Evolutionary conservation across 2,329 filamentous ascomycete species (phyloP).

Genomic region (Aspergillus sp.): DNA sequence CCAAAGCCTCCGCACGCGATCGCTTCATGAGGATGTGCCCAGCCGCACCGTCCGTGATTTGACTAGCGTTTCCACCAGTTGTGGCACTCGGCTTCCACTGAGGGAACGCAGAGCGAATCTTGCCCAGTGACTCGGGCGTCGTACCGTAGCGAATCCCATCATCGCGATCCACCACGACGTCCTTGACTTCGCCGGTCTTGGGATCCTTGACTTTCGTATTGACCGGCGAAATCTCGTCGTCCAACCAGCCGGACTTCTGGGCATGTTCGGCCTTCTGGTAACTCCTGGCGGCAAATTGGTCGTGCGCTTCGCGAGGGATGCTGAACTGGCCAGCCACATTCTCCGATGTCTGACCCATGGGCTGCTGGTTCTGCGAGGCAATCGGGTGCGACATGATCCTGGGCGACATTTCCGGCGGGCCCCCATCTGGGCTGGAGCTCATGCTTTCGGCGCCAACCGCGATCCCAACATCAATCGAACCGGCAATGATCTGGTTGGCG

Average conservation of each 20-base stretch:
- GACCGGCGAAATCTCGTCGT: conserved; percentile 77
- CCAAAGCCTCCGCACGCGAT: conserved; percentile 71
- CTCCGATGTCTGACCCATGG: conserved; percentile 90
- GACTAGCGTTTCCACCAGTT: conserved; percentile 85
- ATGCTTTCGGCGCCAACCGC: conserved; percentile 92
- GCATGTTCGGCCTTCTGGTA: conserved; percentile 79
- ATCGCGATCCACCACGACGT: conserved; percentile 68
- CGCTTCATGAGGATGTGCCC: conserved; percentile 90
- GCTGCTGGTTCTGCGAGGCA: conserved; percentile 82
- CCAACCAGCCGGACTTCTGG: conserved; percentile 73
- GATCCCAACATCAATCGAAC: conserved; percentile 87
- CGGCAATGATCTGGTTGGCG: conserved; percentile 77
- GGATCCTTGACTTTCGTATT: conserved; percentile 77
- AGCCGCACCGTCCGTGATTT: conserved; percentile 86
- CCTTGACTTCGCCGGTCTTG: conserved; percentile 73
- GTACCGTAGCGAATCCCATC: conserved; percentile 78
- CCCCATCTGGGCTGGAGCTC: conserved; percentile 75
- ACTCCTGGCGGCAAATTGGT: conserved; percentile 74
- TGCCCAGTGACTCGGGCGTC: conserved; percentile 70
- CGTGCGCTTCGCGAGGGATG: conserved; percentile 62
- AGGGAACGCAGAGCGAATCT: conserved; percentile 79
- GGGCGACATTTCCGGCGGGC: conserved; percentile 74
- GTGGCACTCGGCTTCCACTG: conserved; percentile 68
- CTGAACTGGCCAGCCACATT: conserved; percentile 74
- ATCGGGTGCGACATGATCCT: conserved; percentile 65